Conservation (phyloP, 2,329 filamentous ascomycete species). For the Fusarium sp. region DNA sequence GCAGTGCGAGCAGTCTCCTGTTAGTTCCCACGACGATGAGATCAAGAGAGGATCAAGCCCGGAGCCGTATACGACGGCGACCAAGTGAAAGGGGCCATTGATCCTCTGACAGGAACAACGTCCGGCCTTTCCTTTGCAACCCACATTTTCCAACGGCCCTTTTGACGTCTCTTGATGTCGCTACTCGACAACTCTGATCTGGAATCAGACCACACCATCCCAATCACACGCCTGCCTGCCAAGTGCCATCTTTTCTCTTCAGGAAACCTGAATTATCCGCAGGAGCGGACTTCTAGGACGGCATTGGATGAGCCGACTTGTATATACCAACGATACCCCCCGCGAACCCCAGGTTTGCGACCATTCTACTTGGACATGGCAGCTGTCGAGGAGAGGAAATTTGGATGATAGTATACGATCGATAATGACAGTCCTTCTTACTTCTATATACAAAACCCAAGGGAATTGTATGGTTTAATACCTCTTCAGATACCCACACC, state of each 20-base stretch:
- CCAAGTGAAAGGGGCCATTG: not conserved
- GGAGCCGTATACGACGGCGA: not conserved
- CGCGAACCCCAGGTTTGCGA: not conserved
- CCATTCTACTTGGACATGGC: not conserved
- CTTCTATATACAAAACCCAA: not conserved
- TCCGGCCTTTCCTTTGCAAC: not conserved
- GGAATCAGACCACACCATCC: not conserved
- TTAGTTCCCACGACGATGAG: conserved; percentile 18
- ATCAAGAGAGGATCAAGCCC: conserved; percentile 17
- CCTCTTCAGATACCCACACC: not conserved
- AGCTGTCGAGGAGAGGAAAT: not conserved
- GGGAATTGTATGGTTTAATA: not conserved
- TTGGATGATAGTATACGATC: conserved; percentile 3
- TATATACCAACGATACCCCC: conserved; percentile 22
- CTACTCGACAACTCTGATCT: not conserved
- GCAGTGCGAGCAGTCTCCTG: conserved; percentile 21
- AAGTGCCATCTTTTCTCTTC: not conserved
- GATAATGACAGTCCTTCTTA: conserved; percentile 7
- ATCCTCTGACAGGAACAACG: too few relatives aligned
- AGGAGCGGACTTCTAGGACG: not conserved
- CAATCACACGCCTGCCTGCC: not conserved
- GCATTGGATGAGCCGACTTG: not conserved
- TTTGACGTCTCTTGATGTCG: not conserved
- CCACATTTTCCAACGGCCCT: not conserved
- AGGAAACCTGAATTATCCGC: not conserved